Evolutionary conservation across 2,329 filamentous ascomycete species (phyloP).

Genomic region (Stagonosporopsis chrysanthemi): DNA sequence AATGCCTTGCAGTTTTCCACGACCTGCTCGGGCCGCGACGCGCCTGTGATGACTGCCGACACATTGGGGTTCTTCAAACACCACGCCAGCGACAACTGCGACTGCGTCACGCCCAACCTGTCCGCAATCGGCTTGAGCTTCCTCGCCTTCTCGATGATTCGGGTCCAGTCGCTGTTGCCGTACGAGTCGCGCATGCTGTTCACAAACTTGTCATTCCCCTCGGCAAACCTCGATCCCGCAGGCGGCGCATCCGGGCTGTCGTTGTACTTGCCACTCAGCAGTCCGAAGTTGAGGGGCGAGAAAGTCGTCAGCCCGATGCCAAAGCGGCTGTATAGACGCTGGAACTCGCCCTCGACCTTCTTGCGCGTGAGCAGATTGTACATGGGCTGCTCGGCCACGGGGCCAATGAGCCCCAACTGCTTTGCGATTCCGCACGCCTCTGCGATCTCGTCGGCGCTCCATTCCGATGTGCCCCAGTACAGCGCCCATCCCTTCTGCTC

Average conservation of each 20-base stretch:
- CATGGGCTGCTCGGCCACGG: slow-evolving; percentile 61
- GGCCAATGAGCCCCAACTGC: slow-evolving; percentile 65
- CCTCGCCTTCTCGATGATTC: slow-evolving; percentile 65
- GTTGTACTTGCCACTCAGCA: slow-evolving; percentile 70
- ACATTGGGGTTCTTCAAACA: slow-evolving; percentile 48
- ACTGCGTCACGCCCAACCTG: slow-evolving; percentile 66
- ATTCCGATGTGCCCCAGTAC: slow-evolving; percentile 70
- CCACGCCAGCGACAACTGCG: slow-evolving; percentile 46
- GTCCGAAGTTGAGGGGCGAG: slow-evolving; percentile 63
- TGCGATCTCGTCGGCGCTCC: slow-evolving; percentile 65
- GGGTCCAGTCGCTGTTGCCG: slow-evolving; percentile 62
- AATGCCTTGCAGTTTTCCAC: slow-evolving; percentile 53
- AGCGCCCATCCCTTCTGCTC: slow-evolving; percentile 70
- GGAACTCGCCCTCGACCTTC: slow-evolving; percentile 66
- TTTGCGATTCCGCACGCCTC: slow-evolving; percentile 67
- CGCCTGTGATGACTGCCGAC: slow-evolving; percentile 40
- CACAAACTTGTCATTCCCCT: slow-evolving; percentile 65
- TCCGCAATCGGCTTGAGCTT: slow-evolving; percentile 64
- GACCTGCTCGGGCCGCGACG: slow-evolving; percentile 40
- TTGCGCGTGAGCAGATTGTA: slow-evolving; percentile 66
- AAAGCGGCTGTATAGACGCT: slow-evolving; percentile 61
- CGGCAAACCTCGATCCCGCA: slow-evolving; percentile 64
- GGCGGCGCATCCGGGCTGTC: slow-evolving; percentile 61
- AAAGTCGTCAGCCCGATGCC: slow-evolving; percentile 64
- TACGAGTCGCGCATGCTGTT: slow-evolving; percentile 53